These are phyloP conservation scores for Dictyostelium brefeldianum DNA, from an alignment of 78 protist genomes.

Conservation along the genomic window DNA sequence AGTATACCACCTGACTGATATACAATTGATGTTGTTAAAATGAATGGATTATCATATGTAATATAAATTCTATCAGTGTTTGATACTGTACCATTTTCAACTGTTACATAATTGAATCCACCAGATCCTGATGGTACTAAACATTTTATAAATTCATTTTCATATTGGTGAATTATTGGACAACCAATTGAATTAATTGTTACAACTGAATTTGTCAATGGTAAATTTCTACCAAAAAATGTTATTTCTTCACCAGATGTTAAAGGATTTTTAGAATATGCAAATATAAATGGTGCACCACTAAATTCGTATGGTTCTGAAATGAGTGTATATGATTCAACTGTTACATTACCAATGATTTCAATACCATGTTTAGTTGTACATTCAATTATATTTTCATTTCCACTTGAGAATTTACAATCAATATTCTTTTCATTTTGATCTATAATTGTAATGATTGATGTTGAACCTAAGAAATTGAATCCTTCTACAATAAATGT, in stretches of 20 bases:
- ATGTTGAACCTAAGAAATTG: not conserved
- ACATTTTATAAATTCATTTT: not conserved
- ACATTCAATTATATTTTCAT: not conserved
- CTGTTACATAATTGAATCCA: not conserved
- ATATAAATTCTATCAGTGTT: not conserved
- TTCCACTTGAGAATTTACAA: not conserved
- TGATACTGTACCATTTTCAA: not conserved
- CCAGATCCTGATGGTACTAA: not conserved
- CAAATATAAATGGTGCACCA: not conserved
- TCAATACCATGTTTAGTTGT: not conserved
- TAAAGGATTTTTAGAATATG: not conserved
- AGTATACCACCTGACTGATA: not conserved
- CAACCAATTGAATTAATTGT: not conserved
- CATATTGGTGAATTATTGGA: not conserved
- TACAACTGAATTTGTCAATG: not conserved
- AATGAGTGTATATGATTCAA: not conserved
- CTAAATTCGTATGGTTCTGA: not conserved
- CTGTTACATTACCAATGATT: not conserved
- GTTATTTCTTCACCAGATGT: not conserved
- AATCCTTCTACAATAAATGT: not conserved
- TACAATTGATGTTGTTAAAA: not conserved
- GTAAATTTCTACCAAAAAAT: constrained; percentile 8
- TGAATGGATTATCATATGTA: not conserved
- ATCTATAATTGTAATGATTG: not conserved
- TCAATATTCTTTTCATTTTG: not conserved